Evolutionary conservation across 1,284 basidiomycete species (phyloP).

Genomic region (Trichosporon ovoides): DNA sequence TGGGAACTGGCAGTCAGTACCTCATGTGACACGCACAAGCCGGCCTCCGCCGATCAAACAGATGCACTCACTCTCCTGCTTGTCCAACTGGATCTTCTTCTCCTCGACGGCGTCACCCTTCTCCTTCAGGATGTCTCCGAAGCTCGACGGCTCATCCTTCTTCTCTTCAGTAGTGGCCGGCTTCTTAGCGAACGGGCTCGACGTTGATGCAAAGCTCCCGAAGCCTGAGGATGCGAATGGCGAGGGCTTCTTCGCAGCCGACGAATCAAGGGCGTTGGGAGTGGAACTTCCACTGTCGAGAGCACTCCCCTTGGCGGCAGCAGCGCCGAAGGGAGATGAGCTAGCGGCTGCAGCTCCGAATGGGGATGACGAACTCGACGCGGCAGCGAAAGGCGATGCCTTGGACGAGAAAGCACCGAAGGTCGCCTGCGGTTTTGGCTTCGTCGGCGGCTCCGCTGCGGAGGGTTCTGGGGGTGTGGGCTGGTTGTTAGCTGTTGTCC

Average conservation of each 20-base stretch:
- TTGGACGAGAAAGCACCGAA: conserved; percentile 57
- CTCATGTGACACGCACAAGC: too few species aligned
- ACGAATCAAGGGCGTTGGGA: conserved; percentile 9
- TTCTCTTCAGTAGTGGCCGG: conserved; percentile 14
- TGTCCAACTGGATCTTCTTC: conserved; percentile 52
- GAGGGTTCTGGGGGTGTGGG: neutral
- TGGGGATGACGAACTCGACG: conserved; percentile 48
- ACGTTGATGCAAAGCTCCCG: conserved; percentile 35
- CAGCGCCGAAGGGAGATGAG: conserved; percentile 20
- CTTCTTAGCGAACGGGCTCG: conserved; percentile 36
- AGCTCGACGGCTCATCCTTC: conserved; percentile 17
- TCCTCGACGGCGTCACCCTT: conserved; percentile 48
- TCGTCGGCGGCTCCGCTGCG: conserved; percentile 20
- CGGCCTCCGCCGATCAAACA: neutral
- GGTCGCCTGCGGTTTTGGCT: conserved; percentile 30
- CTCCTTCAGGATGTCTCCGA: conserved; percentile 41
- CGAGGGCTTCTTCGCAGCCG: conserved; percentile 20
- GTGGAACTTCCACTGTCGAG: conserved; percentile 7
- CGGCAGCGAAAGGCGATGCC: conserved; percentile 23
- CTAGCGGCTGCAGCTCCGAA: conserved; percentile 52
- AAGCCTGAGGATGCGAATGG: conserved; percentile 30
- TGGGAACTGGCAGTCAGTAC: conserved; percentile 59
- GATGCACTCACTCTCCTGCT: conserved; percentile 62
- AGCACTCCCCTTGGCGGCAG: conserved; percentile 30
- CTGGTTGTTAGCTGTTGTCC: neutral